A percentile compares a stretch with the other conserved stretches of the same genome.
phyloP scores from a whole-genome alignment of 495 filamentous ascomycete genomes.

The Penicillium macrosclerotiorum region DNA sequence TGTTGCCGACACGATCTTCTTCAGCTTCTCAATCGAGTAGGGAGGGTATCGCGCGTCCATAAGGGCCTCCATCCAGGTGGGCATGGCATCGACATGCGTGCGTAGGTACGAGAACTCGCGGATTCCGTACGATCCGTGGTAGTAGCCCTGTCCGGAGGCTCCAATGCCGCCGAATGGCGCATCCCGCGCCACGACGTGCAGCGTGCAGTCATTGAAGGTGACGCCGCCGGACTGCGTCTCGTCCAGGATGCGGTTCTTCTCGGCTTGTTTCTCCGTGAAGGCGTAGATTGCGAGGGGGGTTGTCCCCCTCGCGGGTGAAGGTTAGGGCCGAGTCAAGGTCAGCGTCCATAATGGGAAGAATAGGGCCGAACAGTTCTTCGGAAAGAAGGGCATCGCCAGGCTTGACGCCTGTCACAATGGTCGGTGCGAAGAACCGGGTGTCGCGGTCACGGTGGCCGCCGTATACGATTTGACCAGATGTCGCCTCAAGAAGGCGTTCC shows the following conservation, averaged over 20 bases:
- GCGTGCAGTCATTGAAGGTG: slow-evolving; percentile 71
- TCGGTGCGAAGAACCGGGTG: slow-evolving; percentile 73
- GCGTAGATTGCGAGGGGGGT: slow-evolving; percentile 66
- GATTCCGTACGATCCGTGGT: slow-evolving; percentile 74
- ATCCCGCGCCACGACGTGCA: slow-evolving; percentile 61
- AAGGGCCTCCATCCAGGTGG: slow-evolving; percentile 53
- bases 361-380: slow-evolving; percentile 82
- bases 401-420: slow-evolving; percentile 67
- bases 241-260: slow-evolving; percentile 61
- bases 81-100: slow-evolving; percentile 40
- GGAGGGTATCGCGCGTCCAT: slow-evolving; percentile 71
- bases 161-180: slow-evolving; percentile 84
- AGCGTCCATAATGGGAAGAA: slow-evolving; percentile 70
- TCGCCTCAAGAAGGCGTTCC: slow-evolving; percentile 70
- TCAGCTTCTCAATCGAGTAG: slow-evolving; percentile 52
- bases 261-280: slow-evolving; percentile 64
- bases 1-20: slow-evolving; percentile 48
- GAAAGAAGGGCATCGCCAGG: slow-evolving; percentile 64
- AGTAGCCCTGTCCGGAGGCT: slow-evolving; percentile 69
- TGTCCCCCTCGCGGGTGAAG: slow-evolving; percentile 61
- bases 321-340: slow-evolving; percentile 69
- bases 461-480: slow-evolving; percentile 70
- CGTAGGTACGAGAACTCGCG: slow-evolving; percentile 74
- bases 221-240: slow-evolving; percentile 68
- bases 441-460: slow-evolving; percentile 67